Evolutionary conservation across 139 green algal genomes (phyloP), one percentile per base, ranked within the genome.

Genomic region (Closterium sp.): DNA sequence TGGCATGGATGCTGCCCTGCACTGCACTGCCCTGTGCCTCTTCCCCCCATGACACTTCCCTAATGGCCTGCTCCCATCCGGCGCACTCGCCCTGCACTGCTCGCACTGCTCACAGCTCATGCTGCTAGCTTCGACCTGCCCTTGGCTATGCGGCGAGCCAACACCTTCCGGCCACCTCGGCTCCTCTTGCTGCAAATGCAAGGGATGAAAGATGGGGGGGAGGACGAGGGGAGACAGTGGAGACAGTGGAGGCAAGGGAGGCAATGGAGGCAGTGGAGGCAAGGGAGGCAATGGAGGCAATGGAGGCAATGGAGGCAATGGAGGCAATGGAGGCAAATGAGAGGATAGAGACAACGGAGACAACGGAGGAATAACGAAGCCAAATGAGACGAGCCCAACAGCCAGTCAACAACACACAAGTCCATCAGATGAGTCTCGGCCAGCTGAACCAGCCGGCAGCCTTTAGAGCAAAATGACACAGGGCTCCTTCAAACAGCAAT

Each of bases 171-270:
- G 31, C 81, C 81, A 23, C 81, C 81, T 32, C n/a, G 81, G n/a
- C n/a, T 86, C 81, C 21, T 88, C 84, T 88, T 43, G 5, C 84
- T 88, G 84, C 84, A 43, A 86, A 83, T 86, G 25, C 81, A 28
- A 86, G n/a, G 81, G 81, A 34, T 32, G 28, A 23, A 86, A 19
- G 81, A 28, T 83, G 64, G 64, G n/a, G 30, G 31, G 31, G 30
- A 19, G 30, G 81, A 86, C 21, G 81, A 19, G n/a, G 76, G 16
- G 76, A 33, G 76, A 16, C 10, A 83, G 64, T 10, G 64, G 16
- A 83, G 64, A 16, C 10, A 16, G 64, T 10, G 16, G 64, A 83
- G 16, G 64, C 16, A 16, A 28, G 64, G 64, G 64, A 28, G 64
- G 64, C 64, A 83, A 83, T 10, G 64, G 64, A 83, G 10, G 64